Evolutionary conservation across 2,329 filamentous ascomycete species (phyloP), one percentile per base, ranked within the genome.

Genomic region (Gaeumannomyces tritici): DNA sequence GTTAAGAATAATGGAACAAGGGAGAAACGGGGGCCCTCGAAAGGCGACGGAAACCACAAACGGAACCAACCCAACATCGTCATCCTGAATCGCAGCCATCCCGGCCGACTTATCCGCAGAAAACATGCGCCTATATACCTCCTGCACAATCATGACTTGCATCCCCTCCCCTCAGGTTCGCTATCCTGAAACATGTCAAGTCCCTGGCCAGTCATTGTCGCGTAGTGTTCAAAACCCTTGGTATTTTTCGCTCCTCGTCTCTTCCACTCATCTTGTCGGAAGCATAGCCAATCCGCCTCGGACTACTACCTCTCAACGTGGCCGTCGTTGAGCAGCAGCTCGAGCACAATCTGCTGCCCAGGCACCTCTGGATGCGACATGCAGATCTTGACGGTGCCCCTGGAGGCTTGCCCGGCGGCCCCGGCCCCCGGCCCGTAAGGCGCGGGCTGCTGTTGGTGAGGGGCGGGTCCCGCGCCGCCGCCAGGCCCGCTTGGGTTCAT

Each of bases 321-420:
- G 7, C 91, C 93, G 70, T 96, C 90, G 73, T 98, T 98, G 68
- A 98, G 83, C 67, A 96, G 77, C 82, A 99, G 82, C 77, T 99
- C 95, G 66, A 98, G 80, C 66, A 99, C 87, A 67, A 99, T 87
- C 78, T 97, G 93, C 70, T 87, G 88, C 61, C 89, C 87, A 64
- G 91, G 84, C 66, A 89, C 81, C 75, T 96, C 90, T 0, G 95
- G 95, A 77, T 99, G 95, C 71, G 91, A 90, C 90, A 99, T 93
- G 69, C 88, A 89, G 68, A 99, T 85, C 83, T 99, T 99, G 70
- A 98, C 88, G 1, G 90, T 96, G 62, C 90, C 85, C 67, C 87
- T 85, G 55, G 81, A 82, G 63, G 77, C 80, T 62, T 79, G 70
- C 57, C 69, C 74, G 60, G 3, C 31, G 63, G 54, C 54, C 11